phyloP scores from a whole-genome alignment of 2,329 filamentous ascomycete species.

The Phyllosticta citriasiana region DNA sequence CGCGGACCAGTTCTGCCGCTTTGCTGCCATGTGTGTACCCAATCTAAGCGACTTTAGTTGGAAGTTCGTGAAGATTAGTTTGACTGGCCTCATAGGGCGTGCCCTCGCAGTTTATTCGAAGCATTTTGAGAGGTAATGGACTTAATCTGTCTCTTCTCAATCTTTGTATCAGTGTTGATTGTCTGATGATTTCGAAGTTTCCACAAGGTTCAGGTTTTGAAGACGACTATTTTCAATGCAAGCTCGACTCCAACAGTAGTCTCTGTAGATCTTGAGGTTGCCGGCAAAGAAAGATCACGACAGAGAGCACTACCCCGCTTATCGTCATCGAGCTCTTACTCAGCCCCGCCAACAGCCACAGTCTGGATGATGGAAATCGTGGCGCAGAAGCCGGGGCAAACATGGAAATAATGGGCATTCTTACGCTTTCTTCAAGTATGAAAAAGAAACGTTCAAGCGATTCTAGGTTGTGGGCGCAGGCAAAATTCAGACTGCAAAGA shows the following conservation, averaged over 20 bases:
- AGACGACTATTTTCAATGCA: not conserved
- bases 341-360: not conserved
- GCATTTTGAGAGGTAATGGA: constrained; percentile 20
- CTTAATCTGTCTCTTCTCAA: too few relatives aligned
- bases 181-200: too few relatives aligned
- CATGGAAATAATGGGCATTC: not conserved
- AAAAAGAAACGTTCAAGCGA: too few relatives aligned
- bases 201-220: not conserved
- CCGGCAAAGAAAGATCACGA: not conserved
- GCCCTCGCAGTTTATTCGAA: constrained; percentile 32
- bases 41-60: constrained; percentile 24
- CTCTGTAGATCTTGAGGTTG: not conserved
- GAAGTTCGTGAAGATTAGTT: not conserved
- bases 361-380: not conserved
- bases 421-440: too few relatives aligned
- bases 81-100: constrained; percentile 32
- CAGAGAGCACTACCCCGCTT: not conserved
- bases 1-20: constrained; percentile 30
- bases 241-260: not conserved
- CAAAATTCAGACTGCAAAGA: not conserved
- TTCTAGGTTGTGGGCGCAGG: too few relatives aligned
- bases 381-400: not conserved
- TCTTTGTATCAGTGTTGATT: too few relatives aligned
- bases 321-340: not conserved
- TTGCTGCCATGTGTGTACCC: constrained; percentile 37